Percentiles rank a stretch among this genome's conserved stretches.
Evolutionary conservation across 169 alveolate species (phyloP).

Genomic region (Plasmodium cynomolgi): DNA sequence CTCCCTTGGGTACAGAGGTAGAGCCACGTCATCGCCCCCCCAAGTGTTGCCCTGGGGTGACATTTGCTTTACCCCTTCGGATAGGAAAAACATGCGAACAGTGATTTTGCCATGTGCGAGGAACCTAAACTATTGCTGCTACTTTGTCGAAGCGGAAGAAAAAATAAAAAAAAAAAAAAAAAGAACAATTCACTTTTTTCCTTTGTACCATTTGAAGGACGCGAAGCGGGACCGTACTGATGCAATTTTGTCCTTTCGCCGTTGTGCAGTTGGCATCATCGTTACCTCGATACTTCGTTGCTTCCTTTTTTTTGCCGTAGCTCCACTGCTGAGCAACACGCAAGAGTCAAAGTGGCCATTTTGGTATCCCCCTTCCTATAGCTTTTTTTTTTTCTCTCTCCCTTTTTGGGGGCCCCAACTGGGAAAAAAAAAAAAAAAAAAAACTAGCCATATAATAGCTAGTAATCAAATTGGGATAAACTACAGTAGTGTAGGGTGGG

Average conservation of each 20-base stretch:
- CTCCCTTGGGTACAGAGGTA: not conserved
- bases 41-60: not conserved
- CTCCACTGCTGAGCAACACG: not conserved
- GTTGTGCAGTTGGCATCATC: not conserved
- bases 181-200: not conserved
- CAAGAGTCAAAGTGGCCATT: not conserved
- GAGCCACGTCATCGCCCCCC: not conserved
- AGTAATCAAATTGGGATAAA: too few relatives aligned
- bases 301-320: not conserved
- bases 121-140: not conserved
- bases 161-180: too few relatives aligned
- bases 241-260: not conserved
- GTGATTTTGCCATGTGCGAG: not conserved
- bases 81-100: not conserved
- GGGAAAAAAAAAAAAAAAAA: not conserved
- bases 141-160: not conserved
- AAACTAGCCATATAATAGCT: not conserved
- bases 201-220: not conserved
- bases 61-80: not conserved
- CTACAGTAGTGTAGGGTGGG: not conserved
- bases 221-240: not conserved
- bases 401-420: too few relatives aligned
- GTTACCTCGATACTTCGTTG: not conserved
- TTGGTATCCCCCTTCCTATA: not conserved
- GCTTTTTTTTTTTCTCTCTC: too few relatives aligned